Percentiles rank a stretch among this genome's conserved stretches.
These are phyloP conservation scores for Myriosclerotinia duriaeana DNA, from an alignment of 2,329 filamentous ascomycete species.

Conservation along the genomic window DNA sequence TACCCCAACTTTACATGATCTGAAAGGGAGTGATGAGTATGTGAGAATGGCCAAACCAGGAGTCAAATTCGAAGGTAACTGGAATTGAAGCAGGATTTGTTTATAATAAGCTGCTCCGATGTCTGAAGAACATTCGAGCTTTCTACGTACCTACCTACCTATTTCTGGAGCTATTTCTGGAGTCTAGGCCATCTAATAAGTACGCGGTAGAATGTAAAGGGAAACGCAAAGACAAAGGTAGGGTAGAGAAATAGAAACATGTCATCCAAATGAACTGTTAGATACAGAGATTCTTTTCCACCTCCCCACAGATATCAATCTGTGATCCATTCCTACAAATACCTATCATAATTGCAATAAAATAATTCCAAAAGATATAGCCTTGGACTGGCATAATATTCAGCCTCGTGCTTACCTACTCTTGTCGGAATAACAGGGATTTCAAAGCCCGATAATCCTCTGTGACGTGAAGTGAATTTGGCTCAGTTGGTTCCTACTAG, in stretches of 20 bases:
- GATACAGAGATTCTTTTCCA: neutral
- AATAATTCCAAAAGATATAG: neutral
- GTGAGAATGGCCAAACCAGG: neutral
- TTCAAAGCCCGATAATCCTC: neutral
- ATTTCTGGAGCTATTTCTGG: neutral
- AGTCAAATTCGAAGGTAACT: neutral
- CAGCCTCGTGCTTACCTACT: conserved; percentile 8
- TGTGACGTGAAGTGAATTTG: neutral
- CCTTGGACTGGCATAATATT: neutral
- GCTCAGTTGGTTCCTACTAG: neutral
- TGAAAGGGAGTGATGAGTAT: neutral
- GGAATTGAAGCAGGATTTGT: neutral
- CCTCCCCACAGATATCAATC: too few relatives aligned
- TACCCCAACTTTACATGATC: conserved; percentile 33
- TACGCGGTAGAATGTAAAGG: neutral
- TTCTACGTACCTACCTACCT: neutral
- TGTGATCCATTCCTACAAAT: too few relatives aligned
- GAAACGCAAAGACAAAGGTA: neutral
- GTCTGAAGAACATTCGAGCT: neutral
- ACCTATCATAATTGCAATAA: too few relatives aligned
- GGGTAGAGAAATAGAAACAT: neutral
- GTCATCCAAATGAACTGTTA: too few relatives aligned
- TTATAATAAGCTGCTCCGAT: neutral
- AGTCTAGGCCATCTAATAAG: neutral
- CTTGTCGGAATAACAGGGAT: conserved; percentile 14